phyloP scores from a whole-genome alignment of 176 grass and related monocot genomes.

The Pontederia paniculata region DNA sequence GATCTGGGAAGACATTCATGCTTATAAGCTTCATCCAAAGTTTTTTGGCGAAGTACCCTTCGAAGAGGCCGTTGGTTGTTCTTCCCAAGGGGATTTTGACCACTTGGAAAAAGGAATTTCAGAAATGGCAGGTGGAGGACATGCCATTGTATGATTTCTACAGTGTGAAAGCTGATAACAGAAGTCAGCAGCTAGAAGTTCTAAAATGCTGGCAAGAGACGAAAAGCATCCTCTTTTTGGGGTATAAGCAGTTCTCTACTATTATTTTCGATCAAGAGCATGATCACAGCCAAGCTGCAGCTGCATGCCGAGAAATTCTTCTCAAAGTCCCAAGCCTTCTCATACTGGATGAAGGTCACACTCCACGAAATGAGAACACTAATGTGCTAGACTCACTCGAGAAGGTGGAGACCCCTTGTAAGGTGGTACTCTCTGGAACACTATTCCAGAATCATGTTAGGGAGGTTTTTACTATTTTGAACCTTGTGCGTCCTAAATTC shows the following conservation, averaged over 20 bases:
- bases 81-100: constrained; percentile 88
- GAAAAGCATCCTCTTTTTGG: constrained; percentile 83
- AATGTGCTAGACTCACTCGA: constrained; percentile 61
- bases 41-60: constrained; percentile 83
- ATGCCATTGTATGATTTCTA: constrained; percentile 89
- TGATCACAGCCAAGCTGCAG: constrained; percentile 29
- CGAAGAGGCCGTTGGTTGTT: constrained; percentile 64
- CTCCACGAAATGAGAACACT: constrained; percentile 78
- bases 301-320: constrained; percentile 66
- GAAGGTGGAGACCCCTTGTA: constrained; percentile 75
- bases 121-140: constrained; percentile 81
- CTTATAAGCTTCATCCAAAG: constrained; percentile 97
- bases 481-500: constrained; percentile 91
- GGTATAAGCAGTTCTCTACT: constrained; percentile 82
- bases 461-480: constrained; percentile 87
- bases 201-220: constrained; percentile 74
- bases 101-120: constrained; percentile 81
- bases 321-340: constrained; percentile 72
- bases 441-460: constrained; percentile 87
- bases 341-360: constrained; percentile 96
- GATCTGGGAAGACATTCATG: constrained; percentile 96
- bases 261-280: constrained; percentile 43
- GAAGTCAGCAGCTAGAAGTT: constrained; percentile 72
- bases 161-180: constrained; percentile 83
- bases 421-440: constrained; percentile 94